A percentile compares a stretch with the other conserved stretches of the same genome.
phyloP scores from a whole-genome alignment of 495 filamentous ascomycete species.

The Xylaria flabelliformis region DNA sequence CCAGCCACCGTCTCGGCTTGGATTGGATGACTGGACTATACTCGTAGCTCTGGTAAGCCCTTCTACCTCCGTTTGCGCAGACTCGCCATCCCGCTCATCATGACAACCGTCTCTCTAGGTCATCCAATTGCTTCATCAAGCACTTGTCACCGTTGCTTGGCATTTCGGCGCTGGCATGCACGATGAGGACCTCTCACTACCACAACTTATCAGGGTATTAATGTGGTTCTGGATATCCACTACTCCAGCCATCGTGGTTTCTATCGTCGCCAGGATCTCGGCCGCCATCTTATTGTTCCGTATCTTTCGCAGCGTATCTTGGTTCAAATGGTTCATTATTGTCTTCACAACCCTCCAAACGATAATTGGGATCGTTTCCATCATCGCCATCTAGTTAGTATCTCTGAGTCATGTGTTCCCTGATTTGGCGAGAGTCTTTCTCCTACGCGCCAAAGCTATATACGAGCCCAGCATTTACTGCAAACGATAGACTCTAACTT shows the following conservation, averaged over 20 bases:
- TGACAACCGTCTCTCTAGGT: neutral
- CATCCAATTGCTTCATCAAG: neutral
- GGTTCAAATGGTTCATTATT: neutral
- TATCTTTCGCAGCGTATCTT: neutral
- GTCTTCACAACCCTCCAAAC: neutral
- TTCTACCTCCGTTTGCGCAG: neutral
- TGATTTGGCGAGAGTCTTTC: neutral
- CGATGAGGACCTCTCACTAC: neutral
- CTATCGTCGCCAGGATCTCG: neutral
- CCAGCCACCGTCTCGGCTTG: neutral
- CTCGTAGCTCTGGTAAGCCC: neutral
- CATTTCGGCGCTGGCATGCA: neutral
- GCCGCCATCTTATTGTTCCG: neutral
- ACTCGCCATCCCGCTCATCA: neutral
- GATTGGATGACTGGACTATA: neutral
- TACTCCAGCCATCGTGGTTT: neutral
- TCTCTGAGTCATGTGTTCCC: neutral
- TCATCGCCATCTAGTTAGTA: neutral
- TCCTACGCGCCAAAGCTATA: neutral
- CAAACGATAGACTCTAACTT: neutral
- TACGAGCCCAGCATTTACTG: neutral
- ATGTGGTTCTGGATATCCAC: conserved; percentile 4
- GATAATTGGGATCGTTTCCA: neutral
- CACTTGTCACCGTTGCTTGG: neutral
- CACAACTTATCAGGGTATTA: neutral